A percentile compares a stretch with the other conserved stretches of the same genome.
phyloP scores from a whole-genome alignment of 805 yeast genomes.

The Blastobotrys chiropterorum region DNA sequence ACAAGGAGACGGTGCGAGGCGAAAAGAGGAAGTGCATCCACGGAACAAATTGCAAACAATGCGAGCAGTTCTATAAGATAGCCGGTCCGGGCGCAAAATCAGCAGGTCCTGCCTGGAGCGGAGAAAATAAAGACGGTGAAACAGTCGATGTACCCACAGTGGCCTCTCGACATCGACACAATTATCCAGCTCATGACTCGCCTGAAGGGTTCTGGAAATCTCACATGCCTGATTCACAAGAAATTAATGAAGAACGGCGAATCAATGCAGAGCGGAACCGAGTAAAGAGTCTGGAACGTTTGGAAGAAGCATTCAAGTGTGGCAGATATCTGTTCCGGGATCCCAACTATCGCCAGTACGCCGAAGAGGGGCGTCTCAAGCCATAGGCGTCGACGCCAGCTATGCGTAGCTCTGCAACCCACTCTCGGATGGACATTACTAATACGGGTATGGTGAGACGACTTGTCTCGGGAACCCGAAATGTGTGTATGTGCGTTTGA shows the following conservation, averaged over 20 bases:
- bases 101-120: slow-evolving; percentile 29
- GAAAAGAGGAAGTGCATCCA: slow-evolving; percentile 33
- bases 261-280: not conserved
- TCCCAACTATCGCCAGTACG: not conserved
- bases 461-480: not conserved
- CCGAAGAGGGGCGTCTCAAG: not conserved
- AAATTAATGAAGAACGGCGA: slow-evolving; percentile 33
- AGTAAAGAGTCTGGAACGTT: not conserved
- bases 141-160: slow-evolving; percentile 9
- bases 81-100: slow-evolving; percentile 27
- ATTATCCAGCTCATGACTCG: slow-evolving; percentile 35
- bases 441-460: no score
- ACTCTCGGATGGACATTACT: no score
- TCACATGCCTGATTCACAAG: slow-evolving; percentile 56
- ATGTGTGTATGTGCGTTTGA: no score
- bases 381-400: no score
- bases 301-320: not conserved
- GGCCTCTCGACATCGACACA: slow-evolving; percentile 24
- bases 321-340: not conserved
- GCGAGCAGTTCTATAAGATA: slow-evolving; percentile 25
- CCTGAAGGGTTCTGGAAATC: slow-evolving; percentile 58
- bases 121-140: not conserved
- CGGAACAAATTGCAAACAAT: not conserved
- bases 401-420: no score
- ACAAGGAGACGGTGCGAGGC: slow-evolving; percentile 33